Evolutionary conservation across 2,329 filamentous ascomycete species (phyloP), one percentile per base, ranked within the genome.

Genomic region (Fusarium hostae): DNA sequence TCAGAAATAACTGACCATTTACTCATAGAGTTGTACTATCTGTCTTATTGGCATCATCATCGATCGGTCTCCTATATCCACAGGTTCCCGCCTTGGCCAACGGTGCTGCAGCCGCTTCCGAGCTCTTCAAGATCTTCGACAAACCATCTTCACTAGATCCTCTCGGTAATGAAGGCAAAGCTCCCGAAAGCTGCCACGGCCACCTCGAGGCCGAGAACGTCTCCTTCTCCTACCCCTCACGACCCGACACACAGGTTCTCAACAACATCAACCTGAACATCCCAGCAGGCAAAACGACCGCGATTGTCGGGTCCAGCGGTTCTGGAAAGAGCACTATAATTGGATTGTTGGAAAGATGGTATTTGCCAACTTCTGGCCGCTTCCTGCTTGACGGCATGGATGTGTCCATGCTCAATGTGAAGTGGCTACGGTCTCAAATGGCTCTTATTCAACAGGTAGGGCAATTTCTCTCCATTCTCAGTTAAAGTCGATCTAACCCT

Each of bases 271-370:
- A 84, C 68, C 78, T 91, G 7, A 81, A 77, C 2, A 86, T 92
- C 47, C 82, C 85, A 41, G 84, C 86, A 9, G 88, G 89, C 6
- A 89, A 91, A 71, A 85, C 89, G 1, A 92, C 90, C 0, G 91
- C 91, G 4, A 89, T 94, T n/a, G 91, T 93, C 11, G 91, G 91
- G 0, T 86, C 89, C 1, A 91, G 89, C 6, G 91, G 91, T 0
- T 89, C 86, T 8, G 91, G 91, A 1, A 94, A 93, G 78, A 91
- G 88, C 54, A 93, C 91, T 0, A 87, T 93, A 18, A 86, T 92
- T 1, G 89, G 88, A 0, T 79, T 93, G 4, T 78, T 93, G 6
- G 88, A 92, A 75, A 83, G 90, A 20, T 93, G 90, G 89, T 93
- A 92, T 74, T 6, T 66, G 4, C 74, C 70, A 18, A 16, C 52